Evolutionary conservation across 2,329 filamentous ascomycete genomes (phyloP).

Genomic region (Macrophomina tecta): DNA sequence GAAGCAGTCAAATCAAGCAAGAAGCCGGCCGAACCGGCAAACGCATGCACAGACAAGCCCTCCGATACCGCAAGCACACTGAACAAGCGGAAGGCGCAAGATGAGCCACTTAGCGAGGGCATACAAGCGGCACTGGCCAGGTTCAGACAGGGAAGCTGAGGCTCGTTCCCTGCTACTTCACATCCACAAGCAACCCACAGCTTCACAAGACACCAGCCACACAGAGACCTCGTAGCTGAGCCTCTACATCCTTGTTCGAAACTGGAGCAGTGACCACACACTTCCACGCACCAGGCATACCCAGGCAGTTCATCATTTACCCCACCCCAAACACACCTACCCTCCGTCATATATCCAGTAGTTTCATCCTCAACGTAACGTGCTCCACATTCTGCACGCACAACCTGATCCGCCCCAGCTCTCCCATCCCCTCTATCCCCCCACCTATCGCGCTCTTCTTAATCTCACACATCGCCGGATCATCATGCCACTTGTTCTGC

Average conservation of each 20-base stretch:
- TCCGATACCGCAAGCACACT: background rate
- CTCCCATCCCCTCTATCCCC: background rate
- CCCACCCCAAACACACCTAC: too few species aligned
- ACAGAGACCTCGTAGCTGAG: background rate
- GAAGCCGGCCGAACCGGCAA: background rate
- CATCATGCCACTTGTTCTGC: slow-evolving; percentile 51
- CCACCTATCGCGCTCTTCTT: slow-evolving; percentile 15
- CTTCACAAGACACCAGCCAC: background rate
- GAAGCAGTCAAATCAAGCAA: slow-evolving; percentile 1
- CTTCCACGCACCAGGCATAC: background rate
- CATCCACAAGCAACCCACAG: background rate
- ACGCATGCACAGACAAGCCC: background rate
- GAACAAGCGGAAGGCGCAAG: slow-evolving; percentile 44
- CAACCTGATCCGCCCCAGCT: slow-evolving; percentile 5
- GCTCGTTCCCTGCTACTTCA: background rate
- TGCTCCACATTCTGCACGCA: slow-evolving; percentile 22
- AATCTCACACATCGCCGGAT: slow-evolving; percentile 15
- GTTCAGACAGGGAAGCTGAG: slow-evolving; percentile 48
- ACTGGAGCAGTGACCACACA: slow-evolving; percentile 5
- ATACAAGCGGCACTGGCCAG: slow-evolving; percentile 65
- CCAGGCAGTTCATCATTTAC: background rate
- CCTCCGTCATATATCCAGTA: slow-evolving; percentile 6
- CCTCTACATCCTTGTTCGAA: background rate
- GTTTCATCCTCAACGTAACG: slow-evolving; percentile 2
- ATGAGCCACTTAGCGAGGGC: slow-evolving; percentile 61